Evolutionary conservation across 495 filamentous ascomycete species (phyloP), one percentile per base, ranked within the genome.

Genomic region (Astrothelium subdiscretum): DNA sequence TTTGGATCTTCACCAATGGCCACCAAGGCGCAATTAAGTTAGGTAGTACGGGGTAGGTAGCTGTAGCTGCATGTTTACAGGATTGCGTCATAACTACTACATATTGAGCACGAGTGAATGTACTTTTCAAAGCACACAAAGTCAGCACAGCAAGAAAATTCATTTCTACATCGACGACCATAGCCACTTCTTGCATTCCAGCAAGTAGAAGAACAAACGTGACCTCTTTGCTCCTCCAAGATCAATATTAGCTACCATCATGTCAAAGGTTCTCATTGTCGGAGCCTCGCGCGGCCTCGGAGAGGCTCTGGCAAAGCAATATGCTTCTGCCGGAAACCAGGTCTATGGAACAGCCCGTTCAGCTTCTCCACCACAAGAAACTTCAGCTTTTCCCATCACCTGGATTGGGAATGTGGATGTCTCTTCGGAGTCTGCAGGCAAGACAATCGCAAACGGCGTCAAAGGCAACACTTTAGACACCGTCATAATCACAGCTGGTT

Each of bases 211-310:
- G 35, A 38, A 38, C 35, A 38, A 15, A n/a, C n/a, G n/a, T n/a
- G n/a, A n/a, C n/a, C n/a, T n/a, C 20, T 22, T 20, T 48, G 5
- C 13, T 22, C n/a, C 43, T 48, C n/a, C 48, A 54, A 29, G 24
- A 8, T 27, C 15, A 12, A 48, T 20, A 12, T 12, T 1, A 48
- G n/a, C 43, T 8, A 8, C 35, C 8, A 15, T 38, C 35, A 81
- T 81, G 78, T 62, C 73, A 3, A 73, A 72, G 57, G 71, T 87
- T 51, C 79, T 89, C 20, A 80, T 90, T 32, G 70, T 90, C 51
- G 86, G 87, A 32, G 86, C 82, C 3, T 87, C 83, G 12, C 77
- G 86, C 40, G 87, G 86, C 22, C 75, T 90, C 0, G 87, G 87
- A 1, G 80, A 81, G 42, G 76, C 82, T 18, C 79, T 90, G 26